Conservation (phyloP, 2,329 filamentous ascomycete species). For the Myriosclerotinia duriaeana region DNA sequence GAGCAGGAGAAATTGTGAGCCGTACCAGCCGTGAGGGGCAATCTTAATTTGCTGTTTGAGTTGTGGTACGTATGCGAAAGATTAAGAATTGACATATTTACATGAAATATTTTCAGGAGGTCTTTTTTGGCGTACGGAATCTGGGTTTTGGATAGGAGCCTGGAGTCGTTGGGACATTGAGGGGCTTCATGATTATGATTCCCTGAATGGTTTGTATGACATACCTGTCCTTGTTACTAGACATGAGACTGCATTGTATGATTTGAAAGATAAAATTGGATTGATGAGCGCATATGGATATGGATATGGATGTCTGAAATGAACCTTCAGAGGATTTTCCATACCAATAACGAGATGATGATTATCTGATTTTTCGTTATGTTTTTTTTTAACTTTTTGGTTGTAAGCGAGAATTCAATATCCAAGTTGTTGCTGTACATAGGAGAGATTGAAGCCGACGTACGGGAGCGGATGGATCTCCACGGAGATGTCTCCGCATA, state of each 20-base stretch:
- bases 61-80: neutral
- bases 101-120: conserved; percentile 14
- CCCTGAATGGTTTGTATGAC: conserved; percentile 2
- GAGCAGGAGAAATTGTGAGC: conserved; percentile 60
- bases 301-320: neutral
- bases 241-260: conserved; percentile 20
- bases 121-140: conserved; percentile 21
- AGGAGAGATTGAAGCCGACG: neutral
- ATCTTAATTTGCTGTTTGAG: neutral
- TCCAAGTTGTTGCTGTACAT: conserved; percentile 16
- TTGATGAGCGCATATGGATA: conserved; percentile 9
- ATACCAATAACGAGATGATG: conserved; percentile 2
- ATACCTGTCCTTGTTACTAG: conserved; percentile 21
- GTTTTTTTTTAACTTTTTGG: neutral
- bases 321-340: conserved; percentile 1
- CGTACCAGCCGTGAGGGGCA: conserved; percentile 39
- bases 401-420: conserved; percentile 3
- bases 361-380: neutral
- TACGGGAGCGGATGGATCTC: neutral
- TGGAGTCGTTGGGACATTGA: conserved; percentile 22
- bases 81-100: neutral
- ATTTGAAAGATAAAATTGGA: conserved; percentile 17
- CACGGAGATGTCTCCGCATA: too few relatives aligned
- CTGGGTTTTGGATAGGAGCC: conserved; percentile 20
- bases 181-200: conserved; percentile 13